Base-by-base conservation (phyloP, 805 yeast genomes). In the Sugiyamaella chiloensis region DNA sequence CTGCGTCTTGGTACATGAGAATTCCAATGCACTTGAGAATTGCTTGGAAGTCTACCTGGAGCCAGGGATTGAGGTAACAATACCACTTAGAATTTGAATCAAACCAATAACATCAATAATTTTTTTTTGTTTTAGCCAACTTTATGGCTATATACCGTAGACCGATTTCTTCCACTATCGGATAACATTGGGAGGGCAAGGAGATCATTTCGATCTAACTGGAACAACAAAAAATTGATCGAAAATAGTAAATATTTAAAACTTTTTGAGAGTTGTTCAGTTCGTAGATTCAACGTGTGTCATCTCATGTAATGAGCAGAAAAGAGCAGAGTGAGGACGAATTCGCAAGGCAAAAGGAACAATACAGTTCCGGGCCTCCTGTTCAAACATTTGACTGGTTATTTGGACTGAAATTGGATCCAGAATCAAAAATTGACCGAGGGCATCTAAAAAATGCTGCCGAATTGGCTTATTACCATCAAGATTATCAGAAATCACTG, bases 1-100 rank as follows among this genome's bases (percentile, higher is more conserved):
- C 67, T 90, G 87, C 2, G 97, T 91, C n/a, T 68, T 89, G 45
- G 83, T 87, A 26, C 85, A 85, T 61, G 97, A 90, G 58, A 87
- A 86, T 54, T 91, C 87, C 1, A 81, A 85, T 4, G 72, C 81
- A 0, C 77, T 78, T 1, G 95, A 85, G 55, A 96, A 89, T 59
- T 84, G 93, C 58, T 84, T 85, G 61, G 97, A 90, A 63, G 80
- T 83, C 47, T 75, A 79, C 54, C 79, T 84, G 55, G 48, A 48
- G 20, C 58, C 54, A 5, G 52, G 42, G 2, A 14, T 40, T n/a
- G 32, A 40, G 3, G 42, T 40, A 9, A n/a, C n/a, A n/a, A n/a
- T n/a, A n/a, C n/a, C n/a, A n/a, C n/a, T n/a, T n/a, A n/a, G n/a
- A n/a, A n/a, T n/a, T n/a, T n/a, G n/a, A n/a, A n/a, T n/a, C n/a